Base-by-base conservation (phyloP, 306 rosid species). In the Spatholobus suberectus region DNA sequence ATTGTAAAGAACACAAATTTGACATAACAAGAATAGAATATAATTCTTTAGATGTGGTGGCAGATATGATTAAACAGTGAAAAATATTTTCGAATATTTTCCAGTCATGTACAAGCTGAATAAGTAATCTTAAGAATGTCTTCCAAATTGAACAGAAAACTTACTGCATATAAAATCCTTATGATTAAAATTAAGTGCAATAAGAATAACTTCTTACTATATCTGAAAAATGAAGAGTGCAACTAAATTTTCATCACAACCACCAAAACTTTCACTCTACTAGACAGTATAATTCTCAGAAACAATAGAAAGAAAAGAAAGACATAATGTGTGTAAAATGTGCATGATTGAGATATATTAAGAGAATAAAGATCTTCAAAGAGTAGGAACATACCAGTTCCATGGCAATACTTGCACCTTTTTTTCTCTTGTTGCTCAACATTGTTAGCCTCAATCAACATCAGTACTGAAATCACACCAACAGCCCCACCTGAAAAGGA, bases 401-500 rank as follows among this genome's bases (percentile, higher is more conserved):
- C 99, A 49, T 69, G 75, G 90, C 99, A 96, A 75, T 96, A 96
- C 86, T 91, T 96, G 92, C 99, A 96, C 84, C 89, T 86, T 83
- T 92, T 96, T 81, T 91, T 96, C 91, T 96, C 96, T 86, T 96
- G 99, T 73, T 93, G 91, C 90, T 92, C 93, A 43, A 96, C 98
- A 73, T 96, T 96, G 82, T 89, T 93, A 73, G 87, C 97, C 94
- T 96, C 99, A 34, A 96, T 90, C 61, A 96, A 57, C 99, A 96
- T 96, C 83, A 96, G 57, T n/a, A 95, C 93, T 21, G 99, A 96
- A 86, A 96, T 88, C 69, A 96, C 98, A 10, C 99, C 99, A 13
- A 96, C 98, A 6, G 99, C 96, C 43, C 99, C 99, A 43, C 99
- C 99, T 2, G 98, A 92, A 85, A 96, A 96, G 37, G 99, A 96